Percentiles rank a stretch among this genome's conserved stretches.
Conservation (phyloP, 352 stramenopile genomes). For the Globisporangium recalcitrans region DNA sequence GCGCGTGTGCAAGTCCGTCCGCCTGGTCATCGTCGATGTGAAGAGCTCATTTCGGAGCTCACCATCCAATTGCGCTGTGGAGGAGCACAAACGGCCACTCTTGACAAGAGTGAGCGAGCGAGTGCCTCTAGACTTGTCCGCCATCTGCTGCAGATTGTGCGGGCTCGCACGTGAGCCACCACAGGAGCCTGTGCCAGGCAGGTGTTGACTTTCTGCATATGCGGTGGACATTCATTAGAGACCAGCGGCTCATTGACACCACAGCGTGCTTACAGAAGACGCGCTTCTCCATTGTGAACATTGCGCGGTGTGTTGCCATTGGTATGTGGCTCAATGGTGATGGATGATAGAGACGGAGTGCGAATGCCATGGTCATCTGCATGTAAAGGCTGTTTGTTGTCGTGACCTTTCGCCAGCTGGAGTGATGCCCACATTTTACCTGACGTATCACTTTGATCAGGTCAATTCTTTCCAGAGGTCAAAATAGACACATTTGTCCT, state of each 20-base stretch:
- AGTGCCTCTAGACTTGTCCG: background rate
- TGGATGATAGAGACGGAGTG: background rate
- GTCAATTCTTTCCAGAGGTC: background rate
- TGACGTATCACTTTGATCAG: background rate
- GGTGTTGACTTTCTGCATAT: no score
- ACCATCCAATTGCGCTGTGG: no score
- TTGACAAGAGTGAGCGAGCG: no score
- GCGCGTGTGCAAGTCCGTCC: background rate
- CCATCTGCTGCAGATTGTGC: background rate
- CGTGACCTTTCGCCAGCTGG: constrained; percentile 5
- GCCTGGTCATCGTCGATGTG: background rate
- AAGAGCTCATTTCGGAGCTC: background rate
- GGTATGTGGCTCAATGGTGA: no score
- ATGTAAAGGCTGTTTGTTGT: constrained; percentile 1
- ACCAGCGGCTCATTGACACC: no score
- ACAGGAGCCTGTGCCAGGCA: no score
- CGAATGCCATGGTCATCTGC: background rate
- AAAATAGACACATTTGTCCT: no score
- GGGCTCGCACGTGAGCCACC: no score
- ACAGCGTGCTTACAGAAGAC: background rate
- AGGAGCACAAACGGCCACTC: no score
- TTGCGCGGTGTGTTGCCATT: background rate
- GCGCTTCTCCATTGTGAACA: background rate
- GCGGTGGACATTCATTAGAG: no score
- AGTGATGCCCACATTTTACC: background rate